Base-by-base conservation (phyloP, 2,329 filamentous ascomycete genomes). In the Acrocalymma vagum region DNA sequence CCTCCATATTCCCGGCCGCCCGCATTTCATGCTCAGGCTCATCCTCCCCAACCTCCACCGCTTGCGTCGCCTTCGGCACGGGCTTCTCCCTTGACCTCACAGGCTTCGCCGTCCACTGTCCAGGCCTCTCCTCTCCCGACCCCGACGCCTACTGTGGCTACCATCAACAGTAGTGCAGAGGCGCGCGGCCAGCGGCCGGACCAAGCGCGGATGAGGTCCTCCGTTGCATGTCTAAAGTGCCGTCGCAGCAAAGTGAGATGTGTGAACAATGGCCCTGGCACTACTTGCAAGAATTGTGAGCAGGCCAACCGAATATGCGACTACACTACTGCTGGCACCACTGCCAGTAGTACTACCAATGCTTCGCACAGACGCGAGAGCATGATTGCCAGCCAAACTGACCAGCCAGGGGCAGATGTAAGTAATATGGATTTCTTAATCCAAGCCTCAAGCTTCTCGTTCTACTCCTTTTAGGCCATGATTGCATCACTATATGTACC, bases 201-300 rank as follows among this genome's bases (percentile, higher is more conserved):
- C 33, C 57, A 60, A 43, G 45, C 50, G 42, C 68, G 73, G 42
- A 87, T 90, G 81, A 81, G 89, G 55, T 90, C 88, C 30, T 89
- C 86, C 61, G 90, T 93, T 63, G 88, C 89, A 31, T 94, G 89
- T 70, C 77, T 82, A 47, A 79, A 83, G 50, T 93, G 89, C 65
- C 81, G 89, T 42, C 83, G 83, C 58, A 90, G 87, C 65, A 95
- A 94, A 72, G 89, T 93, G 65, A 93, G 93, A 71, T 95, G 90
- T 73, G 84, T 90, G 68, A 94, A 94, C 71, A 80, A 82, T 54
- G 88, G 88, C 45, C 81, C 85, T 42, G 81, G 81, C 48, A 85
- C 83, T 11, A 83, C 82, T 11, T 95, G 90, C 73, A 83, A 88
- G 48, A 84, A 84, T 9, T 95, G 90, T 65, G 81, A 86, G 62